Percentiles rank a stretch among this genome's conserved stretches.
Conservation (phyloP, 768 basidiomycete species). For the Russula sp. region DNA sequence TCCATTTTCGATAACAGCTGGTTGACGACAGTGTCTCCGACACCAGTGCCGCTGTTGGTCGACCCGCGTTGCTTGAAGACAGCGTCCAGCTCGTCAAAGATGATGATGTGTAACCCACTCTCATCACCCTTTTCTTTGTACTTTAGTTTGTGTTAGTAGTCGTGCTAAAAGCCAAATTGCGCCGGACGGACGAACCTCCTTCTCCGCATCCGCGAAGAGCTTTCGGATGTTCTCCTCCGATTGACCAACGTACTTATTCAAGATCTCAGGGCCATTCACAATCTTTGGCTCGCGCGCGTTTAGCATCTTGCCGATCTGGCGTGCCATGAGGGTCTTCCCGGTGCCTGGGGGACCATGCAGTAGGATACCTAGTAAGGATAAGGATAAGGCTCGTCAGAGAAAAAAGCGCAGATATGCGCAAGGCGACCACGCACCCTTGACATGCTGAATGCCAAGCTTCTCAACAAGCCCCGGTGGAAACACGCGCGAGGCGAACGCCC, state of each 20-base stretch:
- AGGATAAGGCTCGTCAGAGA: not conserved
- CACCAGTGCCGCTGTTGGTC: slow-evolving; percentile 84
- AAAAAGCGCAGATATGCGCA: not conserved
- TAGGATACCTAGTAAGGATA: slow-evolving; percentile 59
- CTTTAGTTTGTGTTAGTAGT: slow-evolving; percentile 33
- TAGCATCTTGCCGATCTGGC: slow-evolving; percentile 99
- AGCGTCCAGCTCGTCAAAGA: slow-evolving; percentile 97
- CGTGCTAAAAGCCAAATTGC: not conserved
- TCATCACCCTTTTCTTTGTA: slow-evolving; percentile 98
- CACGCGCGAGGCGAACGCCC: slow-evolving; percentile 97
- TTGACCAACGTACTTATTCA: slow-evolving; percentile 95
- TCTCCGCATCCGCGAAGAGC: slow-evolving; percentile 96
- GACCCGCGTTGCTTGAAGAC: slow-evolving; percentile 99
- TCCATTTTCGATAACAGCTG: slow-evolving; percentile 99
- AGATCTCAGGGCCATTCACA: slow-evolving; percentile 95
- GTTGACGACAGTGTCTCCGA: slow-evolving; percentile 98
- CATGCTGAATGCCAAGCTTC: slow-evolving; percentile 96
- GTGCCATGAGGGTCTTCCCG: slow-evolving; percentile 95
- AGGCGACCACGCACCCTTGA: slow-evolving; percentile 63
- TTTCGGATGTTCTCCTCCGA: slow-evolving; percentile 98
- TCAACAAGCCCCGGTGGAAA: slow-evolving; percentile 96
- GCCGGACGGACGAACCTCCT: slow-evolving; percentile 54
- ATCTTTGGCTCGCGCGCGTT: slow-evolving; percentile 97
- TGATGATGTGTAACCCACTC: slow-evolving; percentile 96
- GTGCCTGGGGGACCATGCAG: slow-evolving; percentile 96